These are phyloP conservation scores for Rhodotorula graminis DNA, from an alignment of 768 basidiomycete species.

Conservation along the genomic window DNA sequence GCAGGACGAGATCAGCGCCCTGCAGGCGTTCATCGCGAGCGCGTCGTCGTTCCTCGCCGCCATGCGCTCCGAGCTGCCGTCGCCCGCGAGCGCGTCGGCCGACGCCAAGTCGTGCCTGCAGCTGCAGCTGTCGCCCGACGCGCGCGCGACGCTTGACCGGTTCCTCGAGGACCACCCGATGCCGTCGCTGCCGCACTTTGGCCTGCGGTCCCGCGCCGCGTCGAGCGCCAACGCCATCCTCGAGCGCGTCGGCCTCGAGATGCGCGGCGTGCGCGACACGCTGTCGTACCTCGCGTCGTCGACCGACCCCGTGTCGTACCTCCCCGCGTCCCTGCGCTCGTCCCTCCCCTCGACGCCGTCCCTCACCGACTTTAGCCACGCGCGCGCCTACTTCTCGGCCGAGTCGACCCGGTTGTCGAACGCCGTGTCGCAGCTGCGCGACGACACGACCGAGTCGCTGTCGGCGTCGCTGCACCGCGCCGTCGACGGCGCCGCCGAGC, in stretches of 20 bases:
- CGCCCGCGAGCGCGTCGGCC: constrained; percentile 5
- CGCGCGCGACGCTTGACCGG: constrained; percentile 25
- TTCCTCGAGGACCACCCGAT: constrained; percentile 35
- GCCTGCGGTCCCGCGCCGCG: constrained; percentile 2
- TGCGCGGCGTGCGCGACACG: constrained; percentile 5
- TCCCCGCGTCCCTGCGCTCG: neutral
- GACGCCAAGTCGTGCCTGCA: constrained; percentile 4
- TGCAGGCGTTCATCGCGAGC: constrained; percentile 23
- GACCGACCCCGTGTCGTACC: neutral
- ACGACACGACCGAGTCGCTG: constrained; percentile 13
- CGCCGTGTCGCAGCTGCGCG: constrained; percentile 14
- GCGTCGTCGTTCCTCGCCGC: constrained; percentile 32
- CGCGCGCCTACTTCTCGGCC: constrained; percentile 29
- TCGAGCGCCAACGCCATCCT: constrained; percentile 25
- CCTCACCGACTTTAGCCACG: constrained; percentile 3
- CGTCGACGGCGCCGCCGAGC: constrained; percentile 21
- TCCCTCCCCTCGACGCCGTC: constrained; percentile 22
- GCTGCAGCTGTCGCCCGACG: constrained; percentile 31
- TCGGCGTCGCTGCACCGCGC: constrained; percentile 9
- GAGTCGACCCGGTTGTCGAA: constrained; percentile 21
- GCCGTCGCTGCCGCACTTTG: constrained; percentile 18
- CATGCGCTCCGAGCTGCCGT: constrained; percentile 29
- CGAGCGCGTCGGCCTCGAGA: constrained; percentile 13
- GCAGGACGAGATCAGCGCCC: constrained; percentile 22
- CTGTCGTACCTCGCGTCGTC: constrained; percentile 5